Evolutionary conservation across 495 filamentous ascomycete species (phyloP).

Genomic region (Pyrenula aspistea): DNA sequence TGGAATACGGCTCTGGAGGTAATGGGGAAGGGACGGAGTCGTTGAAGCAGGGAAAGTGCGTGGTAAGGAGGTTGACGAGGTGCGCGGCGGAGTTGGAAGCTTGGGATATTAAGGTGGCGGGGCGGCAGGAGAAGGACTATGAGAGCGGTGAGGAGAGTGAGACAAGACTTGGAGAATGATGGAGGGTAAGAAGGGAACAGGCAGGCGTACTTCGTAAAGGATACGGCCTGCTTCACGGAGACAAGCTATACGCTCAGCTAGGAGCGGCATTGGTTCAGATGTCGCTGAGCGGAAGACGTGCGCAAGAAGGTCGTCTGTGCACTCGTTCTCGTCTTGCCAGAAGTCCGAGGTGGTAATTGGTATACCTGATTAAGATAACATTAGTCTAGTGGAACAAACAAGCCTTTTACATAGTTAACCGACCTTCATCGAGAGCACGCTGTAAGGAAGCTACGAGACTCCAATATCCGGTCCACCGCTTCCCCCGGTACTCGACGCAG

Average conservation of each 20-base stretch:
- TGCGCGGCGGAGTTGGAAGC: constrained; percentile 70
- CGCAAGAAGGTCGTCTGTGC: constrained; percentile 57
- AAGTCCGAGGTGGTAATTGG: constrained; percentile 83
- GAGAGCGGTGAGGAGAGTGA: constrained; percentile 39
- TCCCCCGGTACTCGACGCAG: constrained; percentile 65
- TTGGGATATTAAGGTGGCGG: constrained; percentile 60
- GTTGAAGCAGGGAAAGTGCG: constrained; percentile 74
- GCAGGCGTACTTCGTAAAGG: constrained; percentile 65
- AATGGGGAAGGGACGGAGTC: constrained; percentile 33
- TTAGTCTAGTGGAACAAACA: neutral
- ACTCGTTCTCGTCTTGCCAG: constrained; percentile 70
- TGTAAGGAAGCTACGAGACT: constrained; percentile 80
- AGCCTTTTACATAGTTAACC: constrained; percentile 7
- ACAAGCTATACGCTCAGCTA: constrained; percentile 66
- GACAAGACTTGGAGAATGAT: neutral
- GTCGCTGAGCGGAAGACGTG: constrained; percentile 81
- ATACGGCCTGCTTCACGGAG: constrained; percentile 77
- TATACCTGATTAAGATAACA: constrained; percentile 53
- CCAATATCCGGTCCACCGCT: constrained; percentile 88
- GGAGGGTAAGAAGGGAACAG: neutral
- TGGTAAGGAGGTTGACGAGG: constrained; percentile 70
- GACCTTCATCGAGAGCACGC: constrained; percentile 81
- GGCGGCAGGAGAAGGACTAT: constrained; percentile 67
- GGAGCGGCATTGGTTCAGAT: constrained; percentile 74
- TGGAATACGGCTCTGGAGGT: constrained; percentile 12